These are phyloP conservation scores for Aspergillus quadricinctus DNA, from an alignment of 2,329 filamentous ascomycete species.

Conservation along the genomic window DNA sequence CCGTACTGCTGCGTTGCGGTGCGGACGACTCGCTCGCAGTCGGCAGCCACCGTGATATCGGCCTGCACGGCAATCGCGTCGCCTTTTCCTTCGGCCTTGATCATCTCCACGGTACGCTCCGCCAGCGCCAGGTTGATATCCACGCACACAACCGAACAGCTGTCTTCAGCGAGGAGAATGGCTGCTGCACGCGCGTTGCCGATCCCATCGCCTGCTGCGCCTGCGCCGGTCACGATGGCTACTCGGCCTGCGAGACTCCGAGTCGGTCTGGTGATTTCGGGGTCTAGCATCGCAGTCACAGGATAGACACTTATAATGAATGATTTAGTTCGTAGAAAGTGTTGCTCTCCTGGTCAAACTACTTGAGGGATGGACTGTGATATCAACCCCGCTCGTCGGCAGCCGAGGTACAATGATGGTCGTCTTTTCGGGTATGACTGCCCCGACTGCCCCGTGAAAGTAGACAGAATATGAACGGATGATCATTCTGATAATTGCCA, in stretches of 20 bases:
- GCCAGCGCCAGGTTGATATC: constrained; percentile 51
- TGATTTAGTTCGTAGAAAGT: no score
- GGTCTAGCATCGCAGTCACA: no score
- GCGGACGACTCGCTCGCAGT: constrained; percentile 46
- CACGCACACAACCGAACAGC: constrained; percentile 56
- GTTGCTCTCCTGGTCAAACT: no score
- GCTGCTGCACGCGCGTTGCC: constrained; percentile 58
- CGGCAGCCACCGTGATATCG: constrained; percentile 52
- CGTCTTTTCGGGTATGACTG: no score
- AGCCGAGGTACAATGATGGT: no score
- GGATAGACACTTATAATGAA: no score
- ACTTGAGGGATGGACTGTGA: no score
- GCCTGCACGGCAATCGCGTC: constrained; percentile 29
- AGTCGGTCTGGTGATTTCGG: no score
- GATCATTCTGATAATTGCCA: no score
- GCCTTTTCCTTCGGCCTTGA: constrained; percentile 39
- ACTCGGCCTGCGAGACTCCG: constrained; percentile 14
- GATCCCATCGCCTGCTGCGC: constrained; percentile 53
- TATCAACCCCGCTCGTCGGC: no score
- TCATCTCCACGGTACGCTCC: constrained; percentile 52
- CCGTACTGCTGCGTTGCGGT: constrained; percentile 46
- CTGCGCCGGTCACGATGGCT: constrained; percentile 56
- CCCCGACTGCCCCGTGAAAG: no score
- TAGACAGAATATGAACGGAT: no score
- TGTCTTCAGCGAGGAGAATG: constrained; percentile 57